Conservation (phyloP, 352 stramenopile species). For the Globisporangium middletonii region DNA sequence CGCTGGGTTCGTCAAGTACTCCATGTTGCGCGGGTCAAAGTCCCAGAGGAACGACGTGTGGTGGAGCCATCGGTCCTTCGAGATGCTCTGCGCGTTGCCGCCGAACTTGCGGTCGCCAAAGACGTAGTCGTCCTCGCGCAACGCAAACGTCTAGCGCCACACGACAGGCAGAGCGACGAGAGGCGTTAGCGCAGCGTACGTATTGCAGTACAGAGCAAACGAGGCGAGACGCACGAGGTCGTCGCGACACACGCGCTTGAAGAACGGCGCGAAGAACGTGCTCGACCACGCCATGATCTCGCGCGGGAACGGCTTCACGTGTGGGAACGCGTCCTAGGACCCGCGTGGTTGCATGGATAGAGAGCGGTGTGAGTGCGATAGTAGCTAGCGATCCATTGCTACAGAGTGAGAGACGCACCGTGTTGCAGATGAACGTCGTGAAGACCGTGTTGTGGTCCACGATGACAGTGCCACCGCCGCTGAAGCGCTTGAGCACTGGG, state of each 20-base stretch:
- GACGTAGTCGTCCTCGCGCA: constrained; percentile 96
- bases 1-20: constrained; percentile 91
- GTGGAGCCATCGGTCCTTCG: constrained; percentile 93
- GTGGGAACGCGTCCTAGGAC: constrained; percentile 48
- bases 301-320: constrained; percentile 80
- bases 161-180: no score
- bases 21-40: constrained; percentile 92
- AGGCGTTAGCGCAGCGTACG: neutral
- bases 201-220: neutral
- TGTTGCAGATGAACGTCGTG: constrained; percentile 89
- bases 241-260: constrained; percentile 39
- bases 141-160: constrained; percentile 60
- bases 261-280: constrained; percentile 77
- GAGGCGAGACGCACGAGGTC: constrained; percentile 12
- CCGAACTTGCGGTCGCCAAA: constrained; percentile 93
- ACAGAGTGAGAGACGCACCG: constrained; percentile 18
- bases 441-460: constrained; percentile 93
- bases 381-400: no score
- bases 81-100: constrained; percentile 96
- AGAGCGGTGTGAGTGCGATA: neutral
- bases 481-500: constrained; percentile 93
- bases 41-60: constrained; percentile 98
- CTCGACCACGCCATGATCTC: constrained; percentile 93
- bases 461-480: constrained; percentile 95
- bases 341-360: neutral